phyloP scores from a whole-genome alignment of 2,329 filamentous ascomycete genomes.

The Aspergillus sp. region DNA sequence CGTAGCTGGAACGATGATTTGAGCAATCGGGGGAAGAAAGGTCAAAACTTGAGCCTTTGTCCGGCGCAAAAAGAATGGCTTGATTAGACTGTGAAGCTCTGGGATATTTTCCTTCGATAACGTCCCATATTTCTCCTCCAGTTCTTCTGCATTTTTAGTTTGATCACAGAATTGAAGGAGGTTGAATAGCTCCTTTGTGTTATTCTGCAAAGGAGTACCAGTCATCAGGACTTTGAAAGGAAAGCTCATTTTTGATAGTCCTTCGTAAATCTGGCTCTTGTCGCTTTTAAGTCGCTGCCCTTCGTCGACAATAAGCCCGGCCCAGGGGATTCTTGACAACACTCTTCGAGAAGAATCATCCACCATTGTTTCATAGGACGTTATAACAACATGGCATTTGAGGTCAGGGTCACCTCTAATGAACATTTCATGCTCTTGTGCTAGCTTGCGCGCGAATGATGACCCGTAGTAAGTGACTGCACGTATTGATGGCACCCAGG shows the following conservation, averaged over 20 bases:
- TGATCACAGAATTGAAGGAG: constrained; percentile 91
- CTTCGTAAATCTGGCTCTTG: constrained; percentile 74
- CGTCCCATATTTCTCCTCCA: constrained; percentile 75
- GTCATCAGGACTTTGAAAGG: constrained; percentile 86
- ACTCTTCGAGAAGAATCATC: constrained; percentile 67
- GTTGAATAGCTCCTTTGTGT: constrained; percentile 91
- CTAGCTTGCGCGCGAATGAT: constrained; percentile 69
- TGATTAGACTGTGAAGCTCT: constrained; percentile 78
- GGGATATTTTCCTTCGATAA: constrained; percentile 80
- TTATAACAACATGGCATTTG: constrained; percentile 87
- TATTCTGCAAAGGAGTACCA: constrained; percentile 78
- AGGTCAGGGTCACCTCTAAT: constrained; percentile 63
- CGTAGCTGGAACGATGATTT: constrained; percentile 93
- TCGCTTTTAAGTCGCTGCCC: constrained; percentile 96
- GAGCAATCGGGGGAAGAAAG: constrained; percentile 88
- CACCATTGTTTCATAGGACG: constrained; percentile 86
- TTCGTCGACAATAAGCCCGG: constrained; percentile 87
- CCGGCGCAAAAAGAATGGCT: constrained; percentile 68
- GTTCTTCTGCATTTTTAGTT: constrained; percentile 63
- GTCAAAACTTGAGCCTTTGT: constrained; percentile 90
- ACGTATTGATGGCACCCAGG: constrained; percentile 81
- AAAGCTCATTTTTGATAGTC: constrained; percentile 70
- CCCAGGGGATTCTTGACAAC: constrained; percentile 76
- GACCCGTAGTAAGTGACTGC: constrained; percentile 94
- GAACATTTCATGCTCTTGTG: constrained; percentile 83